A percentile compares a stretch with the other conserved stretches of the same genome.
Conservation (phyloP, 2,329 filamentous ascomycete genomes). For the Epichloe coenophiala region DNA sequence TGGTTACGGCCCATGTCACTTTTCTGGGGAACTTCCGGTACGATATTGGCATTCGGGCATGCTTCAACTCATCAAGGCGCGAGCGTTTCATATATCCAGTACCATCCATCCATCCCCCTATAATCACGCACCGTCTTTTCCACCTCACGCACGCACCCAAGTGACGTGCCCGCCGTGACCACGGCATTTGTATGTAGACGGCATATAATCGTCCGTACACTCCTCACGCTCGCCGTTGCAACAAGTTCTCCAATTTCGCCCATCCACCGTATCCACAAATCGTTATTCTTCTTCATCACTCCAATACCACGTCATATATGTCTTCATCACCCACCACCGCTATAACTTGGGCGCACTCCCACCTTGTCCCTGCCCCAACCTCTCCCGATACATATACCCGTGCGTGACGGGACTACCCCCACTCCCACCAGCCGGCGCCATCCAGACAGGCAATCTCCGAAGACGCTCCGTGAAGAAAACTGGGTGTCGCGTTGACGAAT, state of each 20-base stretch:
- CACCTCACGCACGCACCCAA: background rate
- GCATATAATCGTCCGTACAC: too few relatives aligned
- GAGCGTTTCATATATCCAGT: background rate
- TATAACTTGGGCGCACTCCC: background rate
- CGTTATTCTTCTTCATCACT: background rate
- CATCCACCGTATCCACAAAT: background rate
- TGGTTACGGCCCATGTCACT: background rate
- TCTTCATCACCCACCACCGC: constrained; percentile 14
- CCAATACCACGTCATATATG: background rate
- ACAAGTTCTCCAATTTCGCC: background rate
- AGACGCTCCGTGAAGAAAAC: constrained; percentile 62
- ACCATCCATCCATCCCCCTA: background rate
- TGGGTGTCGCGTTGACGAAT: constrained; percentile 52
- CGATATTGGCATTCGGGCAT: background rate
- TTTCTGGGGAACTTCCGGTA: background rate
- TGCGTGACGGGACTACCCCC: constrained; percentile 37
- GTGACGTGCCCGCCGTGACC: background rate
- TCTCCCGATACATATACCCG: constrained; percentile 46
- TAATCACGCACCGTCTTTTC: background rate
- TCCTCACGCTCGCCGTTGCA: too few relatives aligned
- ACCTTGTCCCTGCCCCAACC: background rate
- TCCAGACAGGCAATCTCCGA: constrained; percentile 35
- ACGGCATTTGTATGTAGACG: background rate
- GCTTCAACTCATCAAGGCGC: background rate
- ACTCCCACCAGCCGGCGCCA: constrained; percentile 7